A percentile compares a stretch with the other conserved stretches of the same genome.
These are phyloP conservation scores for Nigrospora osmanthi DNA, from an alignment of 2,329 filamentous ascomycete species.

Conservation along the genomic window DNA sequence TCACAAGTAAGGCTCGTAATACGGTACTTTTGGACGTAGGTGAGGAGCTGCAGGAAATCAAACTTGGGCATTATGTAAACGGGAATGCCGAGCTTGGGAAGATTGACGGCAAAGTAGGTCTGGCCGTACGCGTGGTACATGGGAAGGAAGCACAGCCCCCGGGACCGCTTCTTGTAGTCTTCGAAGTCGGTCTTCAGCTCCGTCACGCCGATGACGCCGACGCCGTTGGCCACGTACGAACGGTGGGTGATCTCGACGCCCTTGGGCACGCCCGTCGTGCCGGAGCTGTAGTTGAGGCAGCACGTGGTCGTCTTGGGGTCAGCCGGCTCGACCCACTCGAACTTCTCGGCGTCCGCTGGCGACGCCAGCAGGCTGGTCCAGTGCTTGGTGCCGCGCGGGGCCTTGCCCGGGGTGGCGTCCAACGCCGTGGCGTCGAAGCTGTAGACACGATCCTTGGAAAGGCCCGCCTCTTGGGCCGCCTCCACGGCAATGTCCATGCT, in stretches of 20 bases:
- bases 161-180: slow-evolving; percentile 25
- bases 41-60: slow-evolving; percentile 65
- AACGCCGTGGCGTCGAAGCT: slow-evolving; percentile 52
- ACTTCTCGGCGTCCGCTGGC: slow-evolving; percentile 38
- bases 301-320: slow-evolving; percentile 46
- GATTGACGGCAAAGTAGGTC: slow-evolving; percentile 58
- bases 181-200: slow-evolving; percentile 39
- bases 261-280: slow-evolving; percentile 77
- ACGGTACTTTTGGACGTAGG: slow-evolving; percentile 57
- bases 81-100: slow-evolving; percentile 47
- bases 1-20: slow-evolving; percentile 55
- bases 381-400: slow-evolving; percentile 14
- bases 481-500: slow-evolving; percentile 57
- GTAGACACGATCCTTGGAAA: slow-evolving; percentile 51
- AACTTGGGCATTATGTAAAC: slow-evolving; percentile 76
- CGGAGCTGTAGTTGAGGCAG: slow-evolving; percentile 71
- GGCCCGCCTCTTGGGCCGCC: slow-evolving; percentile 51
- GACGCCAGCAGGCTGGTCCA: slow-evolving; percentile 20
- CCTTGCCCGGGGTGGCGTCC: slow-evolving; percentile 14
- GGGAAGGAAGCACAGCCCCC: slow-evolving; percentile 62
- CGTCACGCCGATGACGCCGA: slow-evolving; percentile 45
- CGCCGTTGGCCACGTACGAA: slow-evolving; percentile 66
- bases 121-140: slow-evolving; percentile 72
- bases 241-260: slow-evolving; percentile 76
- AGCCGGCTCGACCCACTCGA: slow-evolving; percentile 53